These are phyloP conservation scores for Wickerhamomyces sp. DNA, from an alignment of 1,139 yeast species.

Conservation along the genomic window DNA sequence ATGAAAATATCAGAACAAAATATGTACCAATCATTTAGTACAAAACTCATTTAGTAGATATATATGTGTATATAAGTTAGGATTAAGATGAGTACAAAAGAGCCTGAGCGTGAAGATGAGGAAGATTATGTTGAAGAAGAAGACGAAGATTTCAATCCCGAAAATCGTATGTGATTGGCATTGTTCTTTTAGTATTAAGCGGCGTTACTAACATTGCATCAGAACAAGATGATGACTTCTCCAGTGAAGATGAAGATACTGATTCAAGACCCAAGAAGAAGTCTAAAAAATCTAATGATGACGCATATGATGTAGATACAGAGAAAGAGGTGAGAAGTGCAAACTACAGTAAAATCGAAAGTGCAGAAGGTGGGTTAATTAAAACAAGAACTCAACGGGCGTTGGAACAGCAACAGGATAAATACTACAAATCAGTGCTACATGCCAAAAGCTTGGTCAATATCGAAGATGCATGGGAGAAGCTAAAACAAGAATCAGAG, in stretches of 20 bases:
- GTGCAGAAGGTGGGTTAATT: constrained; percentile 48
- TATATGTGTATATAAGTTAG: too few relatives aligned
- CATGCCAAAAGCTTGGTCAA: constrained; percentile 28
- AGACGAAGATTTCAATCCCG: constrained; percentile 61
- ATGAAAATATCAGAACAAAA: too few relatives aligned
- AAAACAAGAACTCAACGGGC: constrained; percentile 53
- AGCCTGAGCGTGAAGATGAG: constrained; percentile 19
- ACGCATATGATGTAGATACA: constrained; percentile 23
- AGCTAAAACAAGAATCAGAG: constrained; percentile 17
- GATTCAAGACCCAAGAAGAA: constrained; percentile 10
- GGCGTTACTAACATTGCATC: constrained; percentile 9
- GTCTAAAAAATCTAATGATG: constrained; percentile 19
- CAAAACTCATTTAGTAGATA: too few relatives aligned
- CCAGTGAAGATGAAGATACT: constrained; percentile 23
- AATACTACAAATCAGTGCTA: constrained; percentile 25
- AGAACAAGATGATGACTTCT: constrained; percentile 22
- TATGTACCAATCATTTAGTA: too few relatives aligned
- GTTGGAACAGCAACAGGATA: constrained; percentile 32
- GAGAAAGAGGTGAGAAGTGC: constrained; percentile 31
- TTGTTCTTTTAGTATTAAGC: neutral
- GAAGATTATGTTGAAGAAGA: constrained; percentile 56
- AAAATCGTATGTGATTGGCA: constrained; percentile 17
- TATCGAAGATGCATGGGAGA: constrained; percentile 50
- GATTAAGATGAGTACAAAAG: constrained; percentile 13
- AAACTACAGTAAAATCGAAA: constrained; percentile 41